These are phyloP conservation scores for Alloteropsis semialata DNA, from an alignment of 176 grass and related monocot species.

Conservation along the genomic window DNA sequence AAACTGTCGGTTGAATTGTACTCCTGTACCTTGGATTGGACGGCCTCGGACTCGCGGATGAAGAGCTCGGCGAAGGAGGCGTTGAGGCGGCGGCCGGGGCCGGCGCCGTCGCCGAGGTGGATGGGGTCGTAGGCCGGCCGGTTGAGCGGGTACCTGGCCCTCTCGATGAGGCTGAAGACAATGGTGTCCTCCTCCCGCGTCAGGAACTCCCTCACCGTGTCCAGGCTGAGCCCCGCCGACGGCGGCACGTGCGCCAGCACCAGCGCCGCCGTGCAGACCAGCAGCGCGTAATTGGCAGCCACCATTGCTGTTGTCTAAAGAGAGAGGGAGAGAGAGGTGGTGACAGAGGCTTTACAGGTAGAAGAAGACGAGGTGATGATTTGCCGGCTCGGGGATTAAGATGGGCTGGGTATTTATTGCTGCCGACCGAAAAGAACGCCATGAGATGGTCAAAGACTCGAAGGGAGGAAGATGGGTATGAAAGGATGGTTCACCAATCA, in stretches of 20 bases:
- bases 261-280: slow-evolving; percentile 8
- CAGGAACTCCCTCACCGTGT: slow-evolving; percentile 63
- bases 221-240: slow-evolving; percentile 39
- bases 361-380: neutral
- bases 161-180: slow-evolving; percentile 79
- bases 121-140: slow-evolving; percentile 33
- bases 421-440: neutral
- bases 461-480: slow-evolving; percentile 8
- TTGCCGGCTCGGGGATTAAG: neutral
- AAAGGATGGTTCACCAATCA: neutral
- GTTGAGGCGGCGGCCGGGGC: neutral
- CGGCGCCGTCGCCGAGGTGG: neutral
- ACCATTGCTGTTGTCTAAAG: neutral
- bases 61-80: slow-evolving; percentile 54
- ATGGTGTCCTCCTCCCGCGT: slow-evolving; percentile 69
- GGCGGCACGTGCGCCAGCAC: neutral
- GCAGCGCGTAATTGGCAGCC: neutral
- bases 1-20: neutral
- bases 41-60: slow-evolving; percentile 46
- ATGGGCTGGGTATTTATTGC: slow-evolving; percentile 15
- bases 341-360: neutral
- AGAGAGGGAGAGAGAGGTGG: neutral
- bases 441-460: slow-evolving; percentile 23
- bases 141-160: slow-evolving; percentile 57
- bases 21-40: slow-evolving; percentile 82